These are phyloP conservation scores for Purpureocillium lavendulum DNA, from an alignment of 2,329 filamentous ascomycete genomes.

Conservation along the genomic window DNA sequence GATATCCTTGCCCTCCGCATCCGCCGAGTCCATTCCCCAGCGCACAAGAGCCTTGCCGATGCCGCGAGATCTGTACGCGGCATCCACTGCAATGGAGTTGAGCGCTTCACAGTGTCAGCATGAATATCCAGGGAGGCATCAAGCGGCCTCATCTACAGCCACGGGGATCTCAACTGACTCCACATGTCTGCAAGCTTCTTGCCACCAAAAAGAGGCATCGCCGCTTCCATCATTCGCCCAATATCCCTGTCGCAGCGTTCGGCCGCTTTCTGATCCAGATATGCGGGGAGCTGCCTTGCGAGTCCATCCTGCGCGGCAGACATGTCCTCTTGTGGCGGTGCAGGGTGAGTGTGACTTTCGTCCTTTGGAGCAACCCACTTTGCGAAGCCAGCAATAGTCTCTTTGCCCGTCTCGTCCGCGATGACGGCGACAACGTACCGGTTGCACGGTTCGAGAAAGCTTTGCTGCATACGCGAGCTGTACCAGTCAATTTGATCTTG, in stretches of 20 bases:
- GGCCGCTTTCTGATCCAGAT: slow-evolving; percentile 1
- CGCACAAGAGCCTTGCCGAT: slow-evolving; percentile 9
- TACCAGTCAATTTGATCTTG: slow-evolving; percentile 9
- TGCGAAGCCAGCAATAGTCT: slow-evolving; percentile 6
- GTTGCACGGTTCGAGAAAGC: slow-evolving; percentile 1
- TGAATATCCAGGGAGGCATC: neutral
- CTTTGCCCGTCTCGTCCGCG: neutral
- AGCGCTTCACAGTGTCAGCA: slow-evolving; percentile 3
- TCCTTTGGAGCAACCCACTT: slow-evolving; percentile 3
- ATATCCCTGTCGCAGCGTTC: slow-evolving; percentile 5
- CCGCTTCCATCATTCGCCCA: slow-evolving; percentile 6
- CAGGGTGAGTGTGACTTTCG: too few relatives aligned
- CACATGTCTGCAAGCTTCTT: slow-evolving; percentile 6
- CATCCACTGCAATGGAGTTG: slow-evolving; percentile 10
- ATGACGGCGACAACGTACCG: slow-evolving; percentile 4
- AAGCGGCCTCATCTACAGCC: neutral
- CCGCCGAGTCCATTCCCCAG: slow-evolving; percentile 8
- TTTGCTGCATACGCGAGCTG: slow-evolving; percentile 3
- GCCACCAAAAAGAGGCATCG: slow-evolving; percentile 1
- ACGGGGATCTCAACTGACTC: slow-evolving; percentile 7
- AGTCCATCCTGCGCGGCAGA: too few relatives aligned
- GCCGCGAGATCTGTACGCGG: slow-evolving; percentile 6
- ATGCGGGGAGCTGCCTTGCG: neutral
- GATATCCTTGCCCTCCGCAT: slow-evolving; percentile 3
- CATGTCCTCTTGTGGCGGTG: too few relatives aligned